These are phyloP conservation scores for Drechslera avenae DNA, from an alignment of 2,329 filamentous ascomycete genomes.

Conservation along the genomic window DNA sequence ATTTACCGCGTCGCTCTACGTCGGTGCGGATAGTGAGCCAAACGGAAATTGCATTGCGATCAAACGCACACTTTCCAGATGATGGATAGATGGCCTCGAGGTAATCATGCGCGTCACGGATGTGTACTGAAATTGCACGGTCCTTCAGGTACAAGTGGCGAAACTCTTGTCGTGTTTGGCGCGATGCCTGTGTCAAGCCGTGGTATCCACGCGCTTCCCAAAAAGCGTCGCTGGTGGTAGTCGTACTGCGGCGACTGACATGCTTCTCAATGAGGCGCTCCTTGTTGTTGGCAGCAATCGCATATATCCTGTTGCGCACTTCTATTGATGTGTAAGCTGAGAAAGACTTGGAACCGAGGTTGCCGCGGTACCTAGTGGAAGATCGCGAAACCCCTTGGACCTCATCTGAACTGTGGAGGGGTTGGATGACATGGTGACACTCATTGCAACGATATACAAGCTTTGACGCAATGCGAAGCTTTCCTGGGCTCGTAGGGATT, in stretches of 20 bases:
- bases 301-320: slow-evolving; percentile 17
- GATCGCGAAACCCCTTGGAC: slow-evolving; percentile 11
- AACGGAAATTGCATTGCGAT: slow-evolving; percentile 4
- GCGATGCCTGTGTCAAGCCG: slow-evolving; percentile 13
- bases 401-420: slow-evolving; percentile 8
- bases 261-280: slow-evolving; percentile 13
- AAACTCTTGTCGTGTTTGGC: slow-evolving; percentile 16
- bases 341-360: slow-evolving; percentile 9
- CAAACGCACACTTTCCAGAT: slow-evolving; percentile 1
- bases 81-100: slow-evolving; percentile 7
- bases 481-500: slow-evolving; percentile 4
- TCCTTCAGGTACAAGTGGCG: slow-evolving; percentile 9
- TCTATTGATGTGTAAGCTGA: slow-evolving; percentile 12
- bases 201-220: slow-evolving; percentile 13
- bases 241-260: slow-evolving; percentile 7
- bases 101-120: slow-evolving; percentile 16
- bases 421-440: slow-evolving; percentile 10
- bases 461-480: slow-evolving; percentile 9
- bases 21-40: slow-evolving; percentile 18
- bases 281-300: slow-evolving; percentile 8
- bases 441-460: background rate
- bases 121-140: slow-evolving; percentile 15
- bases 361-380: slow-evolving; percentile 11
- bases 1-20: slow-evolving; percentile 13
- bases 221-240: slow-evolving; percentile 8